Evolutionary conservation across 805 yeast genomes (phyloP).

Genomic region (Metschnikowia dekortorum): DNA sequence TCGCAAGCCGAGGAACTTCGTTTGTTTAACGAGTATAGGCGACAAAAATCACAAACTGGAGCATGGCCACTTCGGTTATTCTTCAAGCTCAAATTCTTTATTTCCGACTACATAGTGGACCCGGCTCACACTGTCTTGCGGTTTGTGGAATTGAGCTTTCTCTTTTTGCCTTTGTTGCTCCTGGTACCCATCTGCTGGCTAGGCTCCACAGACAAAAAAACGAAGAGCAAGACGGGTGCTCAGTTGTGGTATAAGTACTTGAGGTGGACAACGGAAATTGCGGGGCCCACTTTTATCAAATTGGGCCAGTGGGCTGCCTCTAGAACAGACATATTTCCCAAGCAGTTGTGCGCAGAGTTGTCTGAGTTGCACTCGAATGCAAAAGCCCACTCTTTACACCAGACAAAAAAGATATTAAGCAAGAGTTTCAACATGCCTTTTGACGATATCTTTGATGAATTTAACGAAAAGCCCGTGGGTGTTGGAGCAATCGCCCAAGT

Average conservation of each 20-base stretch:
- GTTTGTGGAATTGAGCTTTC: slow-evolving; percentile 58
- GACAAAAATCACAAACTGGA: slow-evolving; percentile 18
- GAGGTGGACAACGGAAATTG: slow-evolving; percentile 65
- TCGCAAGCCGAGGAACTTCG: slow-evolving; percentile 53
- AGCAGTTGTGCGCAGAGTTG: slow-evolving; percentile 70
- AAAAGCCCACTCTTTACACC: slow-evolving; percentile 59
- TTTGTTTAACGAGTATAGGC: slow-evolving; percentile 33
- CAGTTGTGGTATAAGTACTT: slow-evolving; percentile 66
- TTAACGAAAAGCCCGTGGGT: slow-evolving; percentile 74
- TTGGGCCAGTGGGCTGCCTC: slow-evolving; percentile 99
- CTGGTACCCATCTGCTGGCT: slow-evolving; percentile 61
- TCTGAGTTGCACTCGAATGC: slow-evolving; percentile 80
- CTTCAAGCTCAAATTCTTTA: slow-evolving; percentile 37
- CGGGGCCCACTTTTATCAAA: slow-evolving; percentile 89
- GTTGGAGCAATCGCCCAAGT: slow-evolving; percentile 99
- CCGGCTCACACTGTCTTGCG: slow-evolving; percentile 67
- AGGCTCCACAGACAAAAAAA: slow-evolving; percentile 41
- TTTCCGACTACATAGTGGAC: slow-evolving; percentile 57
- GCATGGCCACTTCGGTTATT: slow-evolving; percentile 26
- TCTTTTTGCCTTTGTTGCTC: slow-evolving; percentile 68
- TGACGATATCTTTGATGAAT: slow-evolving; percentile 77
- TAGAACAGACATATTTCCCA: slow-evolving; percentile 87
- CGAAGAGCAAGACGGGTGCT: slow-evolving; percentile 52
- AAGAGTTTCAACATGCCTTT: slow-evolving; percentile 58
- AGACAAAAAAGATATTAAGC: slow-evolving; percentile 56